Base-by-base conservation (phyloP, 2,329 filamentous ascomycete genomes). In the Penicillium expansum region DNA sequence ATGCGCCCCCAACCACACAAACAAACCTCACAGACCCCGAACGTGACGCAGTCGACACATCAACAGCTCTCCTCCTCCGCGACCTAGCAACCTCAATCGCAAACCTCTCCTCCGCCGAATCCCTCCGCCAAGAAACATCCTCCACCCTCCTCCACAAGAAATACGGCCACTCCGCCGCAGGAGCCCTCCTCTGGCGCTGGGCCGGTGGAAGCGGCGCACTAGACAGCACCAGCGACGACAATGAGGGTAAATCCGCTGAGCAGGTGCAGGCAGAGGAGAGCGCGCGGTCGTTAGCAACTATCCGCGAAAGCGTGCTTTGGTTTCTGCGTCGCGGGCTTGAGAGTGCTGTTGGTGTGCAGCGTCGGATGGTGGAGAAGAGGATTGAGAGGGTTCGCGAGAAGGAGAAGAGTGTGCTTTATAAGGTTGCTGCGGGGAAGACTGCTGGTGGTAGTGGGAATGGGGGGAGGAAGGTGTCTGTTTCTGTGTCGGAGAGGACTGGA, bases 311-410 rank as follows among this genome's bases (percentile, higher is more conserved):
- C 61, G 86, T 99, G 44, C 77, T 97, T 11, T 93, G 89, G 87
- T 92, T 88, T 65, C 72, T 99, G 67, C 82, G 90, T 61, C 83
- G 88, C 69, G 83, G 86, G 67, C 76, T 97, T 61, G 89, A 94
- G 75, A 82, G 85, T 62, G 92, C 88, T 55, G 88, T 89, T 41
- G 82, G 85, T 66, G 86, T 88, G 61, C 93, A 97, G 78, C 86
- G 91, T 67, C 84, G 83, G 49, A 97, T 97, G 91, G 96, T 97
- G 82, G 92, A 96, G 77, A 89, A 90, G 68, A 80, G 94, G 66
- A 80, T 97, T 64, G 86, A 86, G 69, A 81, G 94, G 53, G 91
- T 95, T 72, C 82, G 93, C 73, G 92, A 97, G 77, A 94, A 90
- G 83, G 92, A 87, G 69, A 90, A 91, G 75, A 95, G 90, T 69